phyloP scores from a whole-genome alignment of 495 filamentous ascomycete species.

The Aspergillus wentii region DNA sequence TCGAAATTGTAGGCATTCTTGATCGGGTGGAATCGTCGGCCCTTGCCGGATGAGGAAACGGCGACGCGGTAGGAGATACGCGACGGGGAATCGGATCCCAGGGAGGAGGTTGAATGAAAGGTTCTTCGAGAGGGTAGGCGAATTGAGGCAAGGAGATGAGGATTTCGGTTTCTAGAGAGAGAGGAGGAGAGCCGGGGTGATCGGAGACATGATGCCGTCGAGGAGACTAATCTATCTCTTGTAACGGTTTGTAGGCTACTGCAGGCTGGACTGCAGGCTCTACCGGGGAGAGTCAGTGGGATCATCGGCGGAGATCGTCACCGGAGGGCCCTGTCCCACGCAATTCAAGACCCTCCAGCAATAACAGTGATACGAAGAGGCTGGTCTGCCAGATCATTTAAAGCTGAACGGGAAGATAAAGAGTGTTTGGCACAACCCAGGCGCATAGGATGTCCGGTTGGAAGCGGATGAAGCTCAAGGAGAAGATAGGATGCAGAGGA shows the following conservation, averaged over 20 bases:
- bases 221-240: conserved; percentile 15
- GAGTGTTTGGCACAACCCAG: no score
- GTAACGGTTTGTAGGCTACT: conserved; percentile 28
- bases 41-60: conserved; percentile 70
- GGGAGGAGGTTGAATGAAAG: conserved; percentile 25
- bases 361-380: background rate
- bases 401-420: no score
- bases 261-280: conserved; percentile 39
- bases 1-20: conserved; percentile 74
- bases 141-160: no score
- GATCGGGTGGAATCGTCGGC: conserved; percentile 62
- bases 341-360: conserved; percentile 11
- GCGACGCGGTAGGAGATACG: conserved; percentile 45
- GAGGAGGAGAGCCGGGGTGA: no score
- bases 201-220: conserved; percentile 3
- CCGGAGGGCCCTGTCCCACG: conserved; percentile 9
- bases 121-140: no score
- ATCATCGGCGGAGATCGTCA: conserved; percentile 15
- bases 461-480: no score
- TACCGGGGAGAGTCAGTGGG: conserved; percentile 22
- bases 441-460: no score
- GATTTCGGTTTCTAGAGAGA: no score
- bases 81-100: conserved; percentile 13
- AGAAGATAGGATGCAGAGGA: no score
- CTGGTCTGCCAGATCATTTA: no score